phyloP scores from a whole-genome alignment of 371 early-diverging fungal genomes.

The Zychaea mexicana region DNA sequence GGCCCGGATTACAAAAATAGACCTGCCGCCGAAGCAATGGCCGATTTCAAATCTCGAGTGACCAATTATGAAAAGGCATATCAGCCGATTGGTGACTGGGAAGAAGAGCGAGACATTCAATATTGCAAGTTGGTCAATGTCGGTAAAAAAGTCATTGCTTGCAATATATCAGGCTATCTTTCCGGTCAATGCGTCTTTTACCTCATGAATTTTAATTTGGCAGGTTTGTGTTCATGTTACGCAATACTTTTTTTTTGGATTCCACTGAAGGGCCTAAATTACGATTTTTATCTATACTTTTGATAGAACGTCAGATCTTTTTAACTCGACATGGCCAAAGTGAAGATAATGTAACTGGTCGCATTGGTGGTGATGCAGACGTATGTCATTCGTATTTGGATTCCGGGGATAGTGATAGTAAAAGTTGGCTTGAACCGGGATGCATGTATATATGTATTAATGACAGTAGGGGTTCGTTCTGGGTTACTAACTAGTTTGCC shows the following conservation, averaged over 20 bases:
- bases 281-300: conserved; percentile 6
- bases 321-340: conserved; percentile 85
- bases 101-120: conserved; percentile 72
- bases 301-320: conserved; percentile 73
- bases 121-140: conserved; percentile 86
- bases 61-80: conserved; percentile 83
- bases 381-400: conserved; percentile 36
- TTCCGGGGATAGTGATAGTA: neutral
- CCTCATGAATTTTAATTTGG: conserved; percentile 77
- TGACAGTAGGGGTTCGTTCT: too few relatives aligned
- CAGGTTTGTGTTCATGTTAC: conserved; percentile 23
- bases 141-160: conserved; percentile 82
- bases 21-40: conserved; percentile 66
- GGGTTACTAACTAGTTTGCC: neutral
- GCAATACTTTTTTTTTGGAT: neutral
- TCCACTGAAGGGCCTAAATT: too few relatives aligned
- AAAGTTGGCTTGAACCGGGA: neutral
- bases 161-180: conserved; percentile 81
- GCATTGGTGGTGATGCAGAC: conserved; percentile 80
- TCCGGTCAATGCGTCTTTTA: conserved; percentile 86
- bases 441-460: too few relatives aligned
- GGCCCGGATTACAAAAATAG: conserved; percentile 84
- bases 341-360: conserved; percentile 54
- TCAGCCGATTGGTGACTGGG: conserved; percentile 75
- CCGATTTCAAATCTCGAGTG: conserved; percentile 78